These are phyloP conservation scores for Dothideomycetes sp. DNA, from an alignment of 2,329 filamentous ascomycete genomes.

Conservation along the genomic window DNA sequence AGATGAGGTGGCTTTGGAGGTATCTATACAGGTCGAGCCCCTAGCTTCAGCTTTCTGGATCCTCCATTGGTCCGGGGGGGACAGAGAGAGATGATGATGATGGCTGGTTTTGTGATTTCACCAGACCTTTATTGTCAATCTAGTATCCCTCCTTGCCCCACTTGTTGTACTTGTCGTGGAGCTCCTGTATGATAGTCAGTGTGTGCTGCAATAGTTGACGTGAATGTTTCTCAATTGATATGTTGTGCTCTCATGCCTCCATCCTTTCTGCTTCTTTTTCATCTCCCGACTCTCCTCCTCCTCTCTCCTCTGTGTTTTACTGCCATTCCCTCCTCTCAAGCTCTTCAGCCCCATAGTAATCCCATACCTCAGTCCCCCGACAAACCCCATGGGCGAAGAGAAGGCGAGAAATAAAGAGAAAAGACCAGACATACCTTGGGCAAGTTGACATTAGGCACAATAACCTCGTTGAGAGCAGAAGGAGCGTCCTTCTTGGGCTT, in stretches of 20 bases:
- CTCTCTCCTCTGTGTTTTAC: background rate
- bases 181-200: constrained; percentile 42
- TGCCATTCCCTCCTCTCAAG: background rate
- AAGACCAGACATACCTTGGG: constrained; percentile 55
- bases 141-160: constrained; percentile 95
- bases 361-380: background rate
- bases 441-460: constrained; percentile 86
- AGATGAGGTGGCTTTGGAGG: constrained; percentile 2
- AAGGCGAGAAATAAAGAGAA: too few relatives aligned
- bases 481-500: constrained; percentile 77
- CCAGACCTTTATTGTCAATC: constrained; percentile 9
- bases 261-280: too few relatives aligned
- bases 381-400: too few relatives aligned
- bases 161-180: constrained; percentile 99
- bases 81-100: too few relatives aligned
- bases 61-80: too few relatives aligned
- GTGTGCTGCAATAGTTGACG: too few relatives aligned
- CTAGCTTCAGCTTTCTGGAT: too few relatives aligned
- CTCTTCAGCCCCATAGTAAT: background rate
- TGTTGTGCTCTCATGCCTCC: too few relatives aligned
- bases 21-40: constrained; percentile 7
- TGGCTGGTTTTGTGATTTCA: too few relatives aligned
- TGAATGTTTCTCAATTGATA: too few relatives aligned
- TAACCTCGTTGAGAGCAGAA: constrained; percentile 87
- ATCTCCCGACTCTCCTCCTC: too few relatives aligned